A percentile compares a stretch with the other conserved stretches of the same genome.
phyloP scores from a whole-genome alignment of 163 green algal genomes.

The Smithsoniella earleae region DNA sequence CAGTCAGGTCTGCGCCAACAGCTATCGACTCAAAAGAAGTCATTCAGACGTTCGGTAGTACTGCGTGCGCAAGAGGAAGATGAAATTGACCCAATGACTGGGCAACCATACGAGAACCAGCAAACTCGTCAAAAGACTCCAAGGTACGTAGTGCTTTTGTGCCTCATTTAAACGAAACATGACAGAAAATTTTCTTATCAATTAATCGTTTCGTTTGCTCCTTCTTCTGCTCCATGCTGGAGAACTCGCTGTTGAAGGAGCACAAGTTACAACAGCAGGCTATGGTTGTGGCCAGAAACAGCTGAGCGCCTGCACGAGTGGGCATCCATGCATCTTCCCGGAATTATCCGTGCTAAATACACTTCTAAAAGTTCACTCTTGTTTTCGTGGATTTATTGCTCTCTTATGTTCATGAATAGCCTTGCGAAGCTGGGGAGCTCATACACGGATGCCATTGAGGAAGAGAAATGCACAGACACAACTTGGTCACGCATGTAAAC shows the following conservation, averaged over 20 bases:
- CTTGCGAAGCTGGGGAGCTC: too few relatives aligned
- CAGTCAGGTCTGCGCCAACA: too few relatives aligned
- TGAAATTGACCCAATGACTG: conserved; percentile 42
- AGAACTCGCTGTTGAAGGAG: neutral
- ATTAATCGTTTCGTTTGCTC: neutral
- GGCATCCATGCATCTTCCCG: too few relatives aligned
- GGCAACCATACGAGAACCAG: conserved; percentile 31
- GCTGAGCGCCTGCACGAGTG: neutral
- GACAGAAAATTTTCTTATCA: neutral
- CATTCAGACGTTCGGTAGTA: conserved; percentile 9
- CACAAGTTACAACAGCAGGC: neutral
- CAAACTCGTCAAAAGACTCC: conserved; percentile 2
- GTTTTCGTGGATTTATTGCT: too few relatives aligned
- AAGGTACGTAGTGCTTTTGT: conserved; percentile 26
- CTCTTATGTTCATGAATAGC: too few relatives aligned
- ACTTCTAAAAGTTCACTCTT: too few relatives aligned
- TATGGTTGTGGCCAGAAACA: neutral
- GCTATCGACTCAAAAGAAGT: too few relatives aligned
- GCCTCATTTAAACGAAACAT: neutral
- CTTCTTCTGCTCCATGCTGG: neutral
- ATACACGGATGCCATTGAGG: too few relatives aligned
- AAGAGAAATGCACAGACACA: too few relatives aligned
- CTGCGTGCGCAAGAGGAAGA: too few relatives aligned
- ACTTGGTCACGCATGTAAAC: too few relatives aligned
- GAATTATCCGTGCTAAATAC: too few relatives aligned